phyloP scores from a whole-genome alignment of 2,329 filamentous ascomycete genomes.

The Fusarium azukiicola region DNA sequence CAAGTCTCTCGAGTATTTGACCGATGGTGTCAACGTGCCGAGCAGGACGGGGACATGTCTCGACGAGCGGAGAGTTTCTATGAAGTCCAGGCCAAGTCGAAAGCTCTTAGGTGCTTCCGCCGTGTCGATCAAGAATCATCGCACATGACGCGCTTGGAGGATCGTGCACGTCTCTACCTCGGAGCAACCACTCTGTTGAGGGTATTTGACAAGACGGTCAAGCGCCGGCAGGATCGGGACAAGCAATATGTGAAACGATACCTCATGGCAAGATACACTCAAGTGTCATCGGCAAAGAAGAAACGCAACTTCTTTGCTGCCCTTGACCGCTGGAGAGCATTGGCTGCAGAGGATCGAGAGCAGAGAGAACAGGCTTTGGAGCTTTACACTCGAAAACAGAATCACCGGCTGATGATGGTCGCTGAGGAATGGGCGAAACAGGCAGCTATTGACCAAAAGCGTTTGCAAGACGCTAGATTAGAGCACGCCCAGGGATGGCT shows the following conservation, averaged over 20 bases:
- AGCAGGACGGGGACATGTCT: slow-evolving; percentile 46
- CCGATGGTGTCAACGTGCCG: slow-evolving; percentile 54
- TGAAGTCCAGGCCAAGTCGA: slow-evolving; percentile 38
- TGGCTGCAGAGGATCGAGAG: slow-evolving; percentile 33
- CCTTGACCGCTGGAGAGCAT: slow-evolving; percentile 57
- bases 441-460: slow-evolving; percentile 41
- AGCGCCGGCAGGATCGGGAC: slow-evolving; percentile 52
- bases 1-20: slow-evolving; percentile 53
- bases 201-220: slow-evolving; percentile 52
- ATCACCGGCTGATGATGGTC: slow-evolving; percentile 26
- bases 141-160: slow-evolving; percentile 46
- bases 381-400: slow-evolving; percentile 35
- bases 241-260: slow-evolving; percentile 57
- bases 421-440: slow-evolving; percentile 50
- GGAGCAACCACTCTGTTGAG: slow-evolving; percentile 54
- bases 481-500: slow-evolving; percentile 49
- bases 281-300: slow-evolving; percentile 59
- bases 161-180: slow-evolving; percentile 58
- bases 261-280: slow-evolving; percentile 61
- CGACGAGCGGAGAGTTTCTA: slow-evolving; percentile 45
- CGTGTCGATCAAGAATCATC: slow-evolving; percentile 33
- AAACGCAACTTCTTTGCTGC: slow-evolving; percentile 58
- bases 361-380: slow-evolving; percentile 43
- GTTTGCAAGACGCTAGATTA: slow-evolving; percentile 43
- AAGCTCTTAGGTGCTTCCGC: slow-evolving; percentile 38